Evolutionary conservation across 2,329 filamentous ascomycete species (phyloP).

Genomic region (Fusarium sp.): DNA sequence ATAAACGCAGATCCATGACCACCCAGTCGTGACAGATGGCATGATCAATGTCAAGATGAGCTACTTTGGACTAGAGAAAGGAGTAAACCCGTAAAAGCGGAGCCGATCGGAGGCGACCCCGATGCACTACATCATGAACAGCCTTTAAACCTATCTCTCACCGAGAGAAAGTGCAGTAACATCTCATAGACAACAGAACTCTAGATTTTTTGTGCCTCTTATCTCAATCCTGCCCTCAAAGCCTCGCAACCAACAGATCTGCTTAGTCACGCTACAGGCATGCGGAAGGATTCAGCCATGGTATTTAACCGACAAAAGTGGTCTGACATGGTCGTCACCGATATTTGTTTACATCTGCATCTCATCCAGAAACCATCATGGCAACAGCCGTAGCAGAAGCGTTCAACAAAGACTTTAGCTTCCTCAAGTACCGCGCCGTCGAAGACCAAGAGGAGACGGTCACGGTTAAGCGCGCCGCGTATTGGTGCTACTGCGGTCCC

Average conservation of each 20-base stretch:
- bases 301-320: background rate
- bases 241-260: background rate
- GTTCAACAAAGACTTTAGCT: slow-evolving; percentile 10
- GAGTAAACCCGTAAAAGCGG: background rate
- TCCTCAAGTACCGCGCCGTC: slow-evolving; percentile 14
- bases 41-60: background rate
- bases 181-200: background rate
- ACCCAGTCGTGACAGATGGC: background rate
- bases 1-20: background rate
- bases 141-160: background rate
- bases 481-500: slow-evolving; percentile 60
- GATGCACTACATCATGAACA: background rate
- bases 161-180: background rate
- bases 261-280: background rate
- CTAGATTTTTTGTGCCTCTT: background rate
- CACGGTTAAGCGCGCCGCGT: slow-evolving; percentile 47
- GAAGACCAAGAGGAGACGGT: background rate
- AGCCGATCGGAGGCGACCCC: background rate
- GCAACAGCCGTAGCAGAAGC: background rate
- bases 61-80: background rate
- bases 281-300: slow-evolving; percentile 1
- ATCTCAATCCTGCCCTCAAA: background rate
- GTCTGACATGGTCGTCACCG: background rate
- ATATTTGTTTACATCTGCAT: background rate
- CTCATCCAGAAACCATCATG: background rate